Conservation (phyloP, 306 rosid species). For the Parietaria judaica region DNA sequence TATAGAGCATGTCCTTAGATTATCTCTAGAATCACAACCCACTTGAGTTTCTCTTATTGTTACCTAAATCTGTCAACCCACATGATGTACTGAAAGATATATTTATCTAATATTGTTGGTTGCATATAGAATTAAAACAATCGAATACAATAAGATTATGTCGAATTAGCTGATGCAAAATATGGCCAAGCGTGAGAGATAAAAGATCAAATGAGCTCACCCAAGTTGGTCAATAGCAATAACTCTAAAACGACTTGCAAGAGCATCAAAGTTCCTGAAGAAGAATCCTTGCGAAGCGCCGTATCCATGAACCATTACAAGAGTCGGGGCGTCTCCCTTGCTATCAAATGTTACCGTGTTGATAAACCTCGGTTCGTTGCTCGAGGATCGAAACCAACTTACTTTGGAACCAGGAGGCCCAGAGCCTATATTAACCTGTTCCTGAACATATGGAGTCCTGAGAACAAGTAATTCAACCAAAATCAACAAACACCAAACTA, state of each 20-base stretch:
- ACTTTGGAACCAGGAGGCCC: constrained; percentile 84
- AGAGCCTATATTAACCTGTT: constrained; percentile 75
- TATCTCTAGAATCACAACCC: no score
- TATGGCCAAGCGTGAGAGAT: not conserved
- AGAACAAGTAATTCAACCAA: constrained; percentile 18
- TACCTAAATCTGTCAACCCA: no score
- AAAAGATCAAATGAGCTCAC: constrained; percentile 36
- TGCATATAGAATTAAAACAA: not conserved
- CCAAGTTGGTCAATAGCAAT: constrained; percentile 95
- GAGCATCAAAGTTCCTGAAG: constrained; percentile 90
- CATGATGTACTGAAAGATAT: no score
- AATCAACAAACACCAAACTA: not conserved
- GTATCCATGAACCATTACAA: constrained; percentile 94
- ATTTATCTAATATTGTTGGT: not conserved
- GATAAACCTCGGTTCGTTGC: constrained; percentile 71
- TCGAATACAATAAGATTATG: not conserved
- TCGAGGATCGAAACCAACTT: constrained; percentile 79
- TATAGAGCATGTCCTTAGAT: no score
- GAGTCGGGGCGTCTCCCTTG: constrained; percentile 62
- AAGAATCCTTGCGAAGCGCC: constrained; percentile 91
- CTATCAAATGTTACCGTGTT: constrained; percentile 78
- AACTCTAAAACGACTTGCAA: constrained; percentile 73
- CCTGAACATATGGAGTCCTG: constrained; percentile 92
- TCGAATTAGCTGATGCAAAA: not conserved
- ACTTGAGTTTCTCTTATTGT: no score